Conservation (phyloP, 2,329 filamentous ascomycete genomes). For the Calycina herbarum region DNA sequence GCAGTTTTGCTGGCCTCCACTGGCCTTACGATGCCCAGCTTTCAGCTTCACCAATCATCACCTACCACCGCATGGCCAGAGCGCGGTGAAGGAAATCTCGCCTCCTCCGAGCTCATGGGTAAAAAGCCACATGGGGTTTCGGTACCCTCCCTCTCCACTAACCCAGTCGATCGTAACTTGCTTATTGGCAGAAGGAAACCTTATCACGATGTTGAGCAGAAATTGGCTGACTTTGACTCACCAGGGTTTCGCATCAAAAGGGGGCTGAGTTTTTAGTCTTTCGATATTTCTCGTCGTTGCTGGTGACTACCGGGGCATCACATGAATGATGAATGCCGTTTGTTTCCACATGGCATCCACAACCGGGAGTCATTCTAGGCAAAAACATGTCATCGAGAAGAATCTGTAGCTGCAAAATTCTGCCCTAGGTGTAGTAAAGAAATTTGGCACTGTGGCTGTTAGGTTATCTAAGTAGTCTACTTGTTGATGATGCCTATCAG, state of each 20-base stretch:
- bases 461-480: neutral
- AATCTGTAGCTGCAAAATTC: too few relatives aligned
- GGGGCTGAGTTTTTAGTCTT: constrained; percentile 9
- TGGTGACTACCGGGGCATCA: neutral
- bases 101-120: neutral
- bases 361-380: neutral
- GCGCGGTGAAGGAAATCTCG: neutral
- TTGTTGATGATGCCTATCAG: neutral
- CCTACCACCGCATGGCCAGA: neutral
- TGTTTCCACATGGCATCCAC: neutral
- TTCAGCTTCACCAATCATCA: neutral
- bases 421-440: neutral
- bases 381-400: neutral
- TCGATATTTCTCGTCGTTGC: neutral
- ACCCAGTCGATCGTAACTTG: neutral
- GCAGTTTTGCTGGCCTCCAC: neutral
- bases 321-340: neutral
- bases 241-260: neutral
- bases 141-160: neutral
- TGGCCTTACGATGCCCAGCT: neutral
- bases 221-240: neutral
- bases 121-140: constrained; percentile 1
- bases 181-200: constrained; percentile 8
- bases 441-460: neutral
- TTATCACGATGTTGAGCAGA: neutral